Evolutionary conservation across 768 basidiomycete genomes (phyloP), one percentile per base, ranked within the genome.

Genomic region (Asterophora parasitica): DNA sequence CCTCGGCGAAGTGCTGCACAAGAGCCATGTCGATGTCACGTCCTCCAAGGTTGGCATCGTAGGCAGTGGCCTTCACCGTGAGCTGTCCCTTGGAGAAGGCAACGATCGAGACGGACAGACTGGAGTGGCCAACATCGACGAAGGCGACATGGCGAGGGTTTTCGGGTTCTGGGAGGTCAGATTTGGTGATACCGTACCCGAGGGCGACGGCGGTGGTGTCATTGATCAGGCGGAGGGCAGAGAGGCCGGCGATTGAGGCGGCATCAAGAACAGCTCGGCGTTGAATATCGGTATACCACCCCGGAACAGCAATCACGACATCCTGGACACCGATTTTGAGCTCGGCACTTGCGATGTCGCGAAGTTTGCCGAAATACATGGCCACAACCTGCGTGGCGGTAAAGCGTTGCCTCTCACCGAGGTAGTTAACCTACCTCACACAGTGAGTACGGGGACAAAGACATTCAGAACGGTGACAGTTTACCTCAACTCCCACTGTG

Each of bases 181-280:
- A 82, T 71, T 99, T 99, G 56, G 95, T 99, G 77, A 98, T 98
- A 57, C 96, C 96, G 71, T 95, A 99, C 44, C 91, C 92, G 65
- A 99, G 86, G 33, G 96, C 96, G 48, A 86, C 79, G 44, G 95
- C 96, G 53, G 95, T 98, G 48, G 87, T 85, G 66, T 98, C 96
- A 73, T 97, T 97, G 75, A 98, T 92, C 67, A 99, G 78, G 43
- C 95, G 90, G 51, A 98, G 88, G 54, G 82, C 72, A 67, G 92
- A 96, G 52, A 98, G 79, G 49, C 87, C 85, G 46, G 90, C 92
- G 59, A 99, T 91, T 50, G 80, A 61, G 35, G 92, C 92, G 26
- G 96, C 92, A 58, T 94, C 92, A 48, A 92, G 77, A 52, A 95
- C 62, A 0, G 94, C 92, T 28, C 94, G 81, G 46, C 95, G 81